Evolutionary conservation across 352 stramenopile species (phyloP).

Genomic region (Phytophthora pinifolia): DNA sequence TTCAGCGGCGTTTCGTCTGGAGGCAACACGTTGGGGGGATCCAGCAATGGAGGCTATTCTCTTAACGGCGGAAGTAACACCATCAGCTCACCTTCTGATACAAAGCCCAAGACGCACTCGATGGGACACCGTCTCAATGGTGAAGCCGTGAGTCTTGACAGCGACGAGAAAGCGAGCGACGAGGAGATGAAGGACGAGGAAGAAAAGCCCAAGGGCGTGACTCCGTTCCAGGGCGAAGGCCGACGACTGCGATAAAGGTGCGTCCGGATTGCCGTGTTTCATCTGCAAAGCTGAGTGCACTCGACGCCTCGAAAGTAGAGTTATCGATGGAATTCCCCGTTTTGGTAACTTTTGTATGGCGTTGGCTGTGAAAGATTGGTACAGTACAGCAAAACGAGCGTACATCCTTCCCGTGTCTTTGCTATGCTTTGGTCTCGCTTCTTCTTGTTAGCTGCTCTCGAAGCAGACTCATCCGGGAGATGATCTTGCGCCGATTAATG

Average conservation of each 20-base stretch:
- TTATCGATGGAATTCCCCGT: no score
- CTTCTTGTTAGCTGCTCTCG: constrained; percentile 30
- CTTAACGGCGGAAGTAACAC: constrained; percentile 16
- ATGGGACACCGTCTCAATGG: constrained; percentile 34
- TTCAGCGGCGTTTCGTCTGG: constrained; percentile 15
- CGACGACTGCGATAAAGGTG: constrained; percentile 51
- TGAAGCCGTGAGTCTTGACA: constrained; percentile 22
- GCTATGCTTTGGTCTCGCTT: no score
- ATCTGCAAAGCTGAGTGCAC: no score
- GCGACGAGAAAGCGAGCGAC: constrained; percentile 50
- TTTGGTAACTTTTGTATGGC: no score
- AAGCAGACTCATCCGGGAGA: constrained; percentile 74
- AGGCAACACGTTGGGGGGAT: constrained; percentile 29
- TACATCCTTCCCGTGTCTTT: neutral
- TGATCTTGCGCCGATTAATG: constrained; percentile 78
- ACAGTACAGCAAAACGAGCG: neutral
- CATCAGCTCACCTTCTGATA: neutral
- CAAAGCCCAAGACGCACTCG: constrained; percentile 15
- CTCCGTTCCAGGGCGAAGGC: constrained; percentile 72
- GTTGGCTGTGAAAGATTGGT: no score
- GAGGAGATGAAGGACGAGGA: constrained; percentile 28
- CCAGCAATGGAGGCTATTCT: constrained; percentile 24
- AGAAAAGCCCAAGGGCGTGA: constrained; percentile 29
- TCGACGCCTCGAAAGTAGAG: no score
- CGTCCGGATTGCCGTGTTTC: neutral